Percentiles rank a stretch among this genome's conserved stretches.
phyloP scores from a whole-genome alignment of 169 alveolate genomes.

The Cyclospora cayetanensis region DNA sequence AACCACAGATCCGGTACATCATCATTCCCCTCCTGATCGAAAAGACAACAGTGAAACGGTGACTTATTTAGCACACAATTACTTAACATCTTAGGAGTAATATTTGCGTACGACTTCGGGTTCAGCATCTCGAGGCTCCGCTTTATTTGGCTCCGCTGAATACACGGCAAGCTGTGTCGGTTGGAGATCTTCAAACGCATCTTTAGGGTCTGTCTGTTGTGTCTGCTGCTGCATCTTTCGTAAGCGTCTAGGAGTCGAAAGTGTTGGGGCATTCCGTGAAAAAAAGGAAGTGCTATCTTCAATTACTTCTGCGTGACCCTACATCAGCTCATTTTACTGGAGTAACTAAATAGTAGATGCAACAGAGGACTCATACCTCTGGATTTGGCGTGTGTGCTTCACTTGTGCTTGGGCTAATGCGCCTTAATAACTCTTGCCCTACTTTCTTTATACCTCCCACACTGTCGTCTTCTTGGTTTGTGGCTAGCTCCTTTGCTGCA shows the following conservation, averaged over 20 bases:
- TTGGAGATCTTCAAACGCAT: neutral
- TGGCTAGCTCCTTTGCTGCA: neutral
- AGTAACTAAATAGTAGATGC: too few relatives aligned
- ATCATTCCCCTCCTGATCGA: neutral
- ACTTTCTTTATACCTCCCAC: neutral
- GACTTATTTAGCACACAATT: too few relatives aligned
- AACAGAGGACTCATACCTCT: too few relatives aligned
- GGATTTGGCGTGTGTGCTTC: too few relatives aligned
- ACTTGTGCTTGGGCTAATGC: too few relatives aligned
- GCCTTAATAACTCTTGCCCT: too few relatives aligned
- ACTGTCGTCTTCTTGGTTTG: neutral
- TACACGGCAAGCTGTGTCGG: neutral
- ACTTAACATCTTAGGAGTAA: neutral
- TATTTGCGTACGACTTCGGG: constrained; percentile 2
- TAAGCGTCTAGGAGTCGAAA: neutral
- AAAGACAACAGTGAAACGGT: neutral
- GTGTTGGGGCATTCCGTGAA: neutral
- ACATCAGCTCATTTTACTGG: too few relatives aligned
- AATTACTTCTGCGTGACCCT: neutral
- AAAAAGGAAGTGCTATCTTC: neutral
- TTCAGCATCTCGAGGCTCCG: constrained; percentile 28
- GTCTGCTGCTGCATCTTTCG: neutral
- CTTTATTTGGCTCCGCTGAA: neutral
- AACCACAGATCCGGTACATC: constrained; percentile 30
- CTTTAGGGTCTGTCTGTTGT: neutral